These are phyloP conservation scores for Escovopsis sp. DNA, from an alignment of 2,329 filamentous ascomycete genomes.

Conservation along the genomic window DNA sequence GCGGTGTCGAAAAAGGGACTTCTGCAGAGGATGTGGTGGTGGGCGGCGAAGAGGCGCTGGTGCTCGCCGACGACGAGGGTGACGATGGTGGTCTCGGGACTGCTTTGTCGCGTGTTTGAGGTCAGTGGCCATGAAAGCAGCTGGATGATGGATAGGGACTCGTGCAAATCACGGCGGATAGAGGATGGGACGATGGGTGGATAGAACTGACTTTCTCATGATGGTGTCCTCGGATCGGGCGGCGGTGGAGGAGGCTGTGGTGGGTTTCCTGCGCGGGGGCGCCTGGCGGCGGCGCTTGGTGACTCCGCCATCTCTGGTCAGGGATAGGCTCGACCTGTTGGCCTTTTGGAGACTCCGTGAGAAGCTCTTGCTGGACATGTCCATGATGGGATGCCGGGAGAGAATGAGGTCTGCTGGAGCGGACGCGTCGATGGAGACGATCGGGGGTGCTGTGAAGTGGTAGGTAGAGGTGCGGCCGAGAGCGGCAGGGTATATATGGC, in stretches of 20 bases:
- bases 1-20: conserved; percentile 57
- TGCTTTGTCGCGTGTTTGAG: conserved; percentile 22
- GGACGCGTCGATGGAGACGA: too few species aligned
- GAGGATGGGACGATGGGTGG: neutral
- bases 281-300: conserved; percentile 40
- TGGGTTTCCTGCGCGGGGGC: conserved; percentile 25
- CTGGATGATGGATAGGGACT: too few species aligned
- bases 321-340: conserved; percentile 36
- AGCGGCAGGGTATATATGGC: too few species aligned
- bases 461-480: too few species aligned
- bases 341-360: conserved; percentile 32
- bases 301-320: conserved; percentile 37
- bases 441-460: too few species aligned
- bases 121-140: too few species aligned
- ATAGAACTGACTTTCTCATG: conserved; percentile 27
- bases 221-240: conserved; percentile 22
- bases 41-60: conserved; percentile 77
- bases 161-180: too few species aligned
- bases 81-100: conserved; percentile 52
- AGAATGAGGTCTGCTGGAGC: too few species aligned
- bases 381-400: too few species aligned
- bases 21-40: conserved; percentile 66
- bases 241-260: conserved; percentile 27
- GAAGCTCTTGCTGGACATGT: conserved; percentile 34
- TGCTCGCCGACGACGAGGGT: conserved; percentile 69